Percentiles rank a stretch among this genome's conserved stretches.
Conservation (phyloP, 106 monocot genomes). For the Gastrodia elata region DNA sequence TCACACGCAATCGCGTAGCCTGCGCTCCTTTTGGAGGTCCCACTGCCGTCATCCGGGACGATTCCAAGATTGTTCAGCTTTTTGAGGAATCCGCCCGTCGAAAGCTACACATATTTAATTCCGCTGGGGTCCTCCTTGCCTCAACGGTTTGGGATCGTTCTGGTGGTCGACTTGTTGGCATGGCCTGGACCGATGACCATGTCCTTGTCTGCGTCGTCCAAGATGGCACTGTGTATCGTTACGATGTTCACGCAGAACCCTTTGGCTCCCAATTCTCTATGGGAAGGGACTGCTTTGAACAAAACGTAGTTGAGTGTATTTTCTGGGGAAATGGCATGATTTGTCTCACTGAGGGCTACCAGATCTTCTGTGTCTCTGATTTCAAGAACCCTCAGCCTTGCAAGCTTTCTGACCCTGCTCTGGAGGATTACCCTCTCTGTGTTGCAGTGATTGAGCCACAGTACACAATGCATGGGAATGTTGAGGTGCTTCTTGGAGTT, state of each 20-base stretch:
- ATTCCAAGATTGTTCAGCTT: constrained; percentile 95
- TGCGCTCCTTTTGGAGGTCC: constrained; percentile 89
- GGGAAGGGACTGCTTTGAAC: constrained; percentile 66
- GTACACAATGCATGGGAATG: constrained; percentile 86
- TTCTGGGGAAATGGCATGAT: constrained; percentile 81
- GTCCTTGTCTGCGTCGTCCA: constrained; percentile 52
- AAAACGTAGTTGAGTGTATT: constrained; percentile 58
- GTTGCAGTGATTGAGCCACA: constrained; percentile 86
- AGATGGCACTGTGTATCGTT: constrained; percentile 74
- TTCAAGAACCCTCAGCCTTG: constrained; percentile 50
- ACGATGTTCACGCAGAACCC: constrained; percentile 39
- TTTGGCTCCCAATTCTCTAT: constrained; percentile 32
- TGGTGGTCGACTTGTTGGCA: constrained; percentile 75
- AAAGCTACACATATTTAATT: constrained; percentile 69
- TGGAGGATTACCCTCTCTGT: constrained; percentile 54
- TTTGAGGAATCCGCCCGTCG: constrained; percentile 83
- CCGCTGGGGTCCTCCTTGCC: constrained; percentile 55
- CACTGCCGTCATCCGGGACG: constrained; percentile 91
- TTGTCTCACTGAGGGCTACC: constrained; percentile 52
- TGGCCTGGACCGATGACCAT: constrained; percentile 68
- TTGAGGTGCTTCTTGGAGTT: constrained; percentile 75
- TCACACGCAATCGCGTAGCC: constrained; percentile 79
- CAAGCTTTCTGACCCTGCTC: constrained; percentile 56
- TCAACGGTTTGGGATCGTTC: constrained; percentile 72
- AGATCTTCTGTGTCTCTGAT: constrained; percentile 63